Conservation (phyloP, 352 stramenopile species). For the Pythium scleroteichum region DNA sequence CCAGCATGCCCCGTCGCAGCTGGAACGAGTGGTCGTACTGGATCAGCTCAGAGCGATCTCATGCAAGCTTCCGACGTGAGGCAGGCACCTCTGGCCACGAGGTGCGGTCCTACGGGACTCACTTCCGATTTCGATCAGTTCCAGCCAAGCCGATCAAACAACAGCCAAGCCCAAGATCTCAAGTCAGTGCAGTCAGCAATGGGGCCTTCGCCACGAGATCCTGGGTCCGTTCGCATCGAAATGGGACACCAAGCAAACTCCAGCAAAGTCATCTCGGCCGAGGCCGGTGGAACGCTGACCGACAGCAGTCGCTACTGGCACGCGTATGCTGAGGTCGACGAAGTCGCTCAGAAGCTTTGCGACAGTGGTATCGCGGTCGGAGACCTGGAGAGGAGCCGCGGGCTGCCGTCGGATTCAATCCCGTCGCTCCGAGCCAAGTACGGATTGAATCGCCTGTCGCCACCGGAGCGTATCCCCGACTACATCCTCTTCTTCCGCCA, state of each 20-base stretch:
- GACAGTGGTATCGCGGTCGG: slow-evolving; percentile 28
- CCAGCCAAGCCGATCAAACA: not conserved
- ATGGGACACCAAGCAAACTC: not conserved
- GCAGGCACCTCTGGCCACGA: too few relatives aligned
- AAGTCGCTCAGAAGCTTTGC: slow-evolving; percentile 22
- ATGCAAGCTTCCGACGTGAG: too few relatives aligned
- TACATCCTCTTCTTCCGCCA: slow-evolving; percentile 44
- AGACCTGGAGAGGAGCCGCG: slow-evolving; percentile 38
- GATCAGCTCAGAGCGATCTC: too few relatives aligned
- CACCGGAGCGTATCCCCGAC: slow-evolving; percentile 34
- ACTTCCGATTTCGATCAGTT: not conserved
- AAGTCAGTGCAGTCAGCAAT: too few relatives aligned
- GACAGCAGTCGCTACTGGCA: slow-evolving; percentile 36
- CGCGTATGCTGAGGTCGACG: slow-evolving; percentile 37
- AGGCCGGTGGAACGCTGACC: not conserved
- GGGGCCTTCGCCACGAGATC: too few relatives aligned
- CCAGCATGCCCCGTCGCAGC: too few relatives aligned
- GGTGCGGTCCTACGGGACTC: not conserved
- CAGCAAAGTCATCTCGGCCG: slow-evolving; percentile 1
- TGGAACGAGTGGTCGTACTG: too few relatives aligned
- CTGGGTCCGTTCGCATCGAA: not conserved
- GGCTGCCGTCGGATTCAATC: slow-evolving; percentile 23
- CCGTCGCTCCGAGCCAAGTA: slow-evolving; percentile 21
- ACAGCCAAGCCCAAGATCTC: not conserved
- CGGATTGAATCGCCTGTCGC: slow-evolving; percentile 41